These are phyloP conservation scores for Pseudoneurospora amorphoporcata DNA, from an alignment of 495 filamentous ascomycete species.

Conservation along the genomic window DNA sequence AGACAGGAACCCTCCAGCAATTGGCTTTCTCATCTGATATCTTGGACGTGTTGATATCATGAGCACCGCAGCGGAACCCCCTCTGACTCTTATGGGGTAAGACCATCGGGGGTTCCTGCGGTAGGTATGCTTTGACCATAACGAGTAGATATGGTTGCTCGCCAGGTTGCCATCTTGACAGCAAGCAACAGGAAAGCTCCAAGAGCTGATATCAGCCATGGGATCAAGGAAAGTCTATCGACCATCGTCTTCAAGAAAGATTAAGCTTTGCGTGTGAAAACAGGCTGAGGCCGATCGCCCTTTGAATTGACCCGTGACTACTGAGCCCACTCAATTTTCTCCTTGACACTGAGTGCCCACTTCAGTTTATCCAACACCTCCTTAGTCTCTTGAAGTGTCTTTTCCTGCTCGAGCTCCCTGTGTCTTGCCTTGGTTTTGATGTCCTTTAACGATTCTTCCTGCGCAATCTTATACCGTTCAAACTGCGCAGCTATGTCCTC, in stretches of 20 bases:
- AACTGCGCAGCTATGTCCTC: slow-evolving; percentile 46
- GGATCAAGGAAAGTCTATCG: background rate
- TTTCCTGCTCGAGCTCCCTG: slow-evolving; percentile 45
- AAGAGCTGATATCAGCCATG: background rate
- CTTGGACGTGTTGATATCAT: background rate
- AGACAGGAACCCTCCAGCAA: background rate
- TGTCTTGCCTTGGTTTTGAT: slow-evolving; percentile 46
- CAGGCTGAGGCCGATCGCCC: background rate
- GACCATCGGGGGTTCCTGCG: background rate
- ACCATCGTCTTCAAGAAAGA: background rate
- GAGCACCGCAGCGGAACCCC: background rate
- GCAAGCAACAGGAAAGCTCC: background rate
- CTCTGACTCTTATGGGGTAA: background rate
- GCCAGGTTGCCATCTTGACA: background rate
- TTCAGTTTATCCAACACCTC: slow-evolving; percentile 55
- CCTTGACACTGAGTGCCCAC: slow-evolving; percentile 58
- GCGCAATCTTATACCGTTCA: slow-evolving; percentile 51
- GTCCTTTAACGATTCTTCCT: slow-evolving; percentile 47
- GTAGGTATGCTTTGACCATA: background rate
- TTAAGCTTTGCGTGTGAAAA: background rate
- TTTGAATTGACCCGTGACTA: slow-evolving; percentile 12
- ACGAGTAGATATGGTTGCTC: background rate
- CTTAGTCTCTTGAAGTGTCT: slow-evolving; percentile 47
- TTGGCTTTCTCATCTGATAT: background rate
- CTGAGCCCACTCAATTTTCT: slow-evolving; percentile 42